Conservation (phyloP, 2,329 filamentous ascomycete species). For the Trichophyton rubrum region DNA sequence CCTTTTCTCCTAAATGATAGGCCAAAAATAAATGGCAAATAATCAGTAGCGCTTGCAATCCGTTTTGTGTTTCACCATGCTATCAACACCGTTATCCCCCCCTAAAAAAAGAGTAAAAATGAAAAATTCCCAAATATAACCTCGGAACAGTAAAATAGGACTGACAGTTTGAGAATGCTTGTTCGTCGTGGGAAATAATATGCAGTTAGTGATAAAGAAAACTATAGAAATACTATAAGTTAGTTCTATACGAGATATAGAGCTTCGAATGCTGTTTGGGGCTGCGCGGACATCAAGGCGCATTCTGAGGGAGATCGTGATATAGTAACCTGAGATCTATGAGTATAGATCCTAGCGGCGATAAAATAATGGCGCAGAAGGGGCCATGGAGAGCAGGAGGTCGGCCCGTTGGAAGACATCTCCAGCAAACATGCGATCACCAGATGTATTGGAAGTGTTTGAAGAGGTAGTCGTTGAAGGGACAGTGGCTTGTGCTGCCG, state of each 20-base stretch:
- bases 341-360: slow-evolving; percentile 22
- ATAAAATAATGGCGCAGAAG: slow-evolving; percentile 30
- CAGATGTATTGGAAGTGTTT: slow-evolving; percentile 36
- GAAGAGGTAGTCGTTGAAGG: slow-evolving; percentile 43
- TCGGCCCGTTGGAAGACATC: slow-evolving; percentile 40
- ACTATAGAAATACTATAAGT: not conserved
- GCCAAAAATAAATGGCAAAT: not conserved
- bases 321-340: not conserved
- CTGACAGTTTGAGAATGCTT: not conserved
- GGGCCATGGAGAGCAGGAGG: slow-evolving; percentile 34
- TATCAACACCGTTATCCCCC: not conserved
- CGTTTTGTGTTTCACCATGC: not conserved
- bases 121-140: not conserved
- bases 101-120: not conserved
- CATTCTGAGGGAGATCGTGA: not conserved
- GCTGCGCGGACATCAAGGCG: not conserved
- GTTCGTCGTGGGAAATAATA: not conserved
- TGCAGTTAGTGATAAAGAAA: not conserved
- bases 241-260: not conserved
- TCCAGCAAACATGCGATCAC: slow-evolving; percentile 38
- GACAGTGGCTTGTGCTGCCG: slow-evolving; percentile 80
- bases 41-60: not conserved
- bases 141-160: not conserved
- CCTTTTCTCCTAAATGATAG: not conserved
- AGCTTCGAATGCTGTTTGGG: not conserved